phyloP scores from a whole-genome alignment of 768 basidiomycete genomes.

The Termitomyces sp. region DNA sequence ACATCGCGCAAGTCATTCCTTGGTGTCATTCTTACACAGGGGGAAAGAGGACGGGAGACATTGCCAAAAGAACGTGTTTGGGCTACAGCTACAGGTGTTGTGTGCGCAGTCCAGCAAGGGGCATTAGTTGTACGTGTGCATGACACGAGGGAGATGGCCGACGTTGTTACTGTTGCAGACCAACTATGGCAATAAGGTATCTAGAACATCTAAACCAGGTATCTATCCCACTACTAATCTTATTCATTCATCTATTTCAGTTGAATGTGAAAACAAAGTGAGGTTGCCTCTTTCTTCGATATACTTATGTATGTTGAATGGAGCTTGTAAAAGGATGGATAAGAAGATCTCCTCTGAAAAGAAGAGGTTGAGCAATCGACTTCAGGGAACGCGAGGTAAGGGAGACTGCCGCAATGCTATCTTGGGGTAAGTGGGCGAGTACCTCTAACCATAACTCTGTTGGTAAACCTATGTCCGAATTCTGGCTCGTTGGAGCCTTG shows the following conservation, averaged over 20 bases:
- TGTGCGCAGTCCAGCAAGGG: constrained; percentile 72
- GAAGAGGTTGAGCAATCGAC: constrained; percentile 14
- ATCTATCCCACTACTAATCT: no score
- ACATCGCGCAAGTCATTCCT: constrained; percentile 84
- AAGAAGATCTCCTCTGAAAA: constrained; percentile 8
- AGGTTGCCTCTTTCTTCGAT: no score
- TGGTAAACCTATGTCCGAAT: constrained; percentile 12
- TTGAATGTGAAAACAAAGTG: no score
- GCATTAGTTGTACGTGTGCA: constrained; percentile 79
- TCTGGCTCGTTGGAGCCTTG: neutral
- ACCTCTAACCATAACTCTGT: constrained; percentile 20
- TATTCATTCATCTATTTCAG: no score
- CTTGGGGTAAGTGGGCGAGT: constrained; percentile 3
- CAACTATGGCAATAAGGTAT: constrained; percentile 43
- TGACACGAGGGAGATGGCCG: constrained; percentile 67
- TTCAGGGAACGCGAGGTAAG: constrained; percentile 14
- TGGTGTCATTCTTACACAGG: constrained; percentile 54
- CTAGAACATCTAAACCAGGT: neutral
- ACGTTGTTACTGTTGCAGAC: constrained; percentile 66
- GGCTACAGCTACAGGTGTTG: constrained; percentile 77
- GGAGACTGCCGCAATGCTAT: constrained; percentile 6
- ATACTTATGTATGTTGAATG: no score
- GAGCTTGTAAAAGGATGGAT: constrained; percentile 19
- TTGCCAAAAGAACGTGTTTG: constrained; percentile 63
- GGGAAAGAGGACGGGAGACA: constrained; percentile 50